Conservation (phyloP, 306 rosid species). For the Quercus robur region DNA sequence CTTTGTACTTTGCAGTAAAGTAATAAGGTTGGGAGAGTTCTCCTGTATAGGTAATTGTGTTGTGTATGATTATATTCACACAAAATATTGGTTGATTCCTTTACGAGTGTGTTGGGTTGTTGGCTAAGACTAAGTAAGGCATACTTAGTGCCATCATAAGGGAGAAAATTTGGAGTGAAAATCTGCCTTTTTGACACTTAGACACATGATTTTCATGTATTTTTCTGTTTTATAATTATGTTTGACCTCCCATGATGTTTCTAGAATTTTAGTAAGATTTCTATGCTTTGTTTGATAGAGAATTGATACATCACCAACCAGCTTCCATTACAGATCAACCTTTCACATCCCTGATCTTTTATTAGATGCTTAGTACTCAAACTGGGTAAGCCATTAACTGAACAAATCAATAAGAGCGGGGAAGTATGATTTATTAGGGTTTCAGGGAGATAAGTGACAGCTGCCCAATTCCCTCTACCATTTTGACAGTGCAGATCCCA, state of each 20-base stretch:
- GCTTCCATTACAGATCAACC: not conserved
- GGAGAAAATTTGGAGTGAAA: no score
- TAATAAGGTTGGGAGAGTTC: no score
- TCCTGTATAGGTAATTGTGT: no score
- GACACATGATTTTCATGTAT: not conserved
- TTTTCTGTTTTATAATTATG: not conserved
- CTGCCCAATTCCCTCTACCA: not conserved
- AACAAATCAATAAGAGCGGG: not conserved
- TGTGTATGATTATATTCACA: no score
- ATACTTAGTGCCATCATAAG: no score
- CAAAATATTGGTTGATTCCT: no score
- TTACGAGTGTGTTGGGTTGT: no score
- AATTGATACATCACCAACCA: not conserved
- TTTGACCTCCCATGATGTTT: not conserved
- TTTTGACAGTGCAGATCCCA: not conserved
- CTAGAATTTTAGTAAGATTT: not conserved
- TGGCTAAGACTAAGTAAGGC: no score
- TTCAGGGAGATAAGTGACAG: not conserved
- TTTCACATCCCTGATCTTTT: not conserved
- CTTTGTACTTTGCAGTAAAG: no score
- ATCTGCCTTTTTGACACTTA: no score
- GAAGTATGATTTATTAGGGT: not conserved
- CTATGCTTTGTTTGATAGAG: conserved; percentile 8
- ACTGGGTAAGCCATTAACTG: not conserved
- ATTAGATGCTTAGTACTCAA: not conserved